Conservation (phyloP, 208 protist genomes). For the Leishmania amazonensis region DNA sequence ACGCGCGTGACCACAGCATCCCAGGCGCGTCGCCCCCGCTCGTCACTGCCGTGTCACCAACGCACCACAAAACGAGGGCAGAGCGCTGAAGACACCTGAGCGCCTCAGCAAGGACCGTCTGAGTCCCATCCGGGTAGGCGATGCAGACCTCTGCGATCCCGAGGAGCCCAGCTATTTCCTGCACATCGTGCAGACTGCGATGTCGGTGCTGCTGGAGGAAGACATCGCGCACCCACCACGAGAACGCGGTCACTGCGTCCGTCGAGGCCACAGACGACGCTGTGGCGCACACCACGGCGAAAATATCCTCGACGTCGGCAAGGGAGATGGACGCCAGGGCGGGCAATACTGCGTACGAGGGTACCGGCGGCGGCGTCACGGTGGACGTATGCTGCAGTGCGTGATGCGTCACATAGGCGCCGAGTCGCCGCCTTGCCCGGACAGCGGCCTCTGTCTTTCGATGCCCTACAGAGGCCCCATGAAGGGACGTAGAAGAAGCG, state of each 20-base stretch:
- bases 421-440: constrained; percentile 14
- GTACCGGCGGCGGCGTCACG: constrained; percentile 1
- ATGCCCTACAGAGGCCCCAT: not conserved
- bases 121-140: constrained; percentile 33
- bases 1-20: constrained; percentile 45
- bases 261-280: constrained; percentile 7
- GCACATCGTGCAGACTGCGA: constrained; percentile 15
- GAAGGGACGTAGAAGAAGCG: constrained; percentile 5
- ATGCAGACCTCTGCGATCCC: constrained; percentile 39
- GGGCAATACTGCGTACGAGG: not conserved
- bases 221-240: constrained; percentile 36
- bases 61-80: constrained; percentile 22
- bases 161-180: constrained; percentile 25
- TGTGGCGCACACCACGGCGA: constrained; percentile 27
- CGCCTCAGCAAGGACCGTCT: constrained; percentile 43
- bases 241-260: constrained; percentile 22
- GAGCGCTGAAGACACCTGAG: constrained; percentile 42
- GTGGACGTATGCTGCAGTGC: constrained; percentile 11
- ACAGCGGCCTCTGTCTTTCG: not conserved
- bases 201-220: constrained; percentile 16
- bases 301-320: constrained; percentile 24
- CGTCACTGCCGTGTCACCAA: not conserved
- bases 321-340: constrained; percentile 17
- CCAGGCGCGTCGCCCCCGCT: not conserved
- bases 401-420: constrained; percentile 21